Percentiles rank a stretch among this genome's conserved stretches.
These are phyloP conservation scores for Picea mariana DNA, from an alignment of 83 land plant genomes.

Conservation along the genomic window DNA sequence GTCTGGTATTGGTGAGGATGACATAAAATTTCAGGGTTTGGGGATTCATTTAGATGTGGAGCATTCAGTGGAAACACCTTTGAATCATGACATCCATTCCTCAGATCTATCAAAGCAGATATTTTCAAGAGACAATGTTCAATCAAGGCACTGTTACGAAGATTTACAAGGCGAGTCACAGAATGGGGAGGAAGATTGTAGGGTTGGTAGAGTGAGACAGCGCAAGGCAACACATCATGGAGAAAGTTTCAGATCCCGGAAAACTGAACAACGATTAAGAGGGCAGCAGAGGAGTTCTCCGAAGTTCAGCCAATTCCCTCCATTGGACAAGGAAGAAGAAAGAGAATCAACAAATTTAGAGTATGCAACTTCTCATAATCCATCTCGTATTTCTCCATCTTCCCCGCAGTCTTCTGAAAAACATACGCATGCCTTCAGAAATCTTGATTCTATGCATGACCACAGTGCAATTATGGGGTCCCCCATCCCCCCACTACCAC, in stretches of 20 bases:
- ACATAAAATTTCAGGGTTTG: background rate
- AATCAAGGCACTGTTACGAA: background rate
- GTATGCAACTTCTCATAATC: background rate
- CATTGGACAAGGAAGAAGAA: background rate
- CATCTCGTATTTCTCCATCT: background rate
- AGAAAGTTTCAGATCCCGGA: background rate
- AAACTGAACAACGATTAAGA: background rate
- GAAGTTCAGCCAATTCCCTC: too few relatives aligned
- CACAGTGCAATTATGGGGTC: background rate
- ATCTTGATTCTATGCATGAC: background rate
- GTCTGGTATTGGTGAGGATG: background rate
- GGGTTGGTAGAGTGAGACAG: background rate
- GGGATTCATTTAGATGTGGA: background rate
- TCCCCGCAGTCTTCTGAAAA: background rate
- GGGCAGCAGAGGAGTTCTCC: background rate
- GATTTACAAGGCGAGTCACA: background rate
- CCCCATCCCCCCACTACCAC: background rate
- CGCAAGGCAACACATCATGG: background rate
- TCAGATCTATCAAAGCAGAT: constrained; percentile 2
- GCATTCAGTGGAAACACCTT: background rate
- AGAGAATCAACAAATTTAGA: background rate
- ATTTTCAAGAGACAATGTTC: background rate
- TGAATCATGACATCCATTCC: background rate
- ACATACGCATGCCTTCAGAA: background rate
- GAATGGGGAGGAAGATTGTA: background rate